Conservation (phyloP, 768 basidiomycete species). For the Pseudohyphozyma bogoriensis region DNA sequence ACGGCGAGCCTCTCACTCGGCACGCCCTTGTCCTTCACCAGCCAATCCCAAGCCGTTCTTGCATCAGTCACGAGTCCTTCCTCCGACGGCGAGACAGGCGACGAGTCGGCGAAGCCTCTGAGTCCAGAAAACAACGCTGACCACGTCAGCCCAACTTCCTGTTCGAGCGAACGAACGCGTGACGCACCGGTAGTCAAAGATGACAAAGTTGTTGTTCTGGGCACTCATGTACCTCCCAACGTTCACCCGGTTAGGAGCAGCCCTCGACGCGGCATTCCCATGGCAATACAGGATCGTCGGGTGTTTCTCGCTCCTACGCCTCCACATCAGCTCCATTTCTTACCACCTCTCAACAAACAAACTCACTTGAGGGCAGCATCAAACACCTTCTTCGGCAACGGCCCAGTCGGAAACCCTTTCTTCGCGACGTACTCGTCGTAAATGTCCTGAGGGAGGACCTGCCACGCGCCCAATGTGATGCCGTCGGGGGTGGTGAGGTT, state of each 20-base stretch:
- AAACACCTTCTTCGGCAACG: slow-evolving; percentile 32
- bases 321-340: slow-evolving; percentile 42
- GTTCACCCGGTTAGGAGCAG: slow-evolving; percentile 54
- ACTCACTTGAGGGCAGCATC: slow-evolving; percentile 22
- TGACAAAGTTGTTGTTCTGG: slow-evolving; percentile 63
- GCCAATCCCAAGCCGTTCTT: slow-evolving; percentile 68
- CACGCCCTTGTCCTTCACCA: slow-evolving; percentile 49
- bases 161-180: neutral
- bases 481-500: slow-evolving; percentile 65
- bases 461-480: slow-evolving; percentile 74
- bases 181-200: slow-evolving; percentile 64
- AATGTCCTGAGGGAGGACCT: slow-evolving; percentile 57
- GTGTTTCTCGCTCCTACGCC: slow-evolving; percentile 48
- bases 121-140: neutral
- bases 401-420: slow-evolving; percentile 29
- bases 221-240: slow-evolving; percentile 40
- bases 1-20: slow-evolving; percentile 54
- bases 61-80: slow-evolving; percentile 60
- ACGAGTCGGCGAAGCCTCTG: slow-evolving; percentile 72
- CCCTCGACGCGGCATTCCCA: slow-evolving; percentile 77
- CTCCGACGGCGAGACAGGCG: slow-evolving; percentile 53
- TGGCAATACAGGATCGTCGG: slow-evolving; percentile 88
- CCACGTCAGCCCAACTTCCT: neutral
- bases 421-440: slow-evolving; percentile 45
- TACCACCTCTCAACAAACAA: slow-evolving; percentile 40